These are phyloP conservation scores for Myotisia sp. DNA, from an alignment of 2,329 filamentous ascomycete species.

Conservation along the genomic window DNA sequence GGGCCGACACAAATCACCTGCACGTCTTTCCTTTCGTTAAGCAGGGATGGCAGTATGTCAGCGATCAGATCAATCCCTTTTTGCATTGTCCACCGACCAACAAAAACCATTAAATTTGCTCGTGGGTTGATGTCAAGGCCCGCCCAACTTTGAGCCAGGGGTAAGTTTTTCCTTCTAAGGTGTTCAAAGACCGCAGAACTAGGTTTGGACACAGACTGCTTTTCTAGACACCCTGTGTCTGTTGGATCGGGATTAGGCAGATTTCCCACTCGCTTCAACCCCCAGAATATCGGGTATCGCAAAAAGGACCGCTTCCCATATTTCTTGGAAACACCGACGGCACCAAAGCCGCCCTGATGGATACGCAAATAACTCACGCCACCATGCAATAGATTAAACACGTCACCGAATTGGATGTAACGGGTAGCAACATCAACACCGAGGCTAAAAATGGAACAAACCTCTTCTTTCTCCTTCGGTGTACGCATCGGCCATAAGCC, in stretches of 20 bases:
- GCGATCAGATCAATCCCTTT: slow-evolving; percentile 56
- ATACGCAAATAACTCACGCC: slow-evolving; percentile 51
- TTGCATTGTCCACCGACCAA: slow-evolving; percentile 55
- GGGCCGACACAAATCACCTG: slow-evolving; percentile 52
- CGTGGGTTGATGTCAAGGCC: slow-evolving; percentile 46
- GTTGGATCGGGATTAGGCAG: slow-evolving; percentile 53
- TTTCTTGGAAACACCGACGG: slow-evolving; percentile 54
- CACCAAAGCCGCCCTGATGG: slow-evolving; percentile 53
- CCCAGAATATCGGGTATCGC: slow-evolving; percentile 57
- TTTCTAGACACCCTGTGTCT: slow-evolving; percentile 48
- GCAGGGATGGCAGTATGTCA: slow-evolving; percentile 49
- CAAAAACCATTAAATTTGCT: slow-evolving; percentile 53
- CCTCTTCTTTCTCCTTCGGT: slow-evolving; percentile 46
- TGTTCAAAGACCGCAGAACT: slow-evolving; percentile 41
- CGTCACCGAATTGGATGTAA: slow-evolving; percentile 54
- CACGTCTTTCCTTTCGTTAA: slow-evolving; percentile 45
- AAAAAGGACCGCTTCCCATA: slow-evolving; percentile 53
- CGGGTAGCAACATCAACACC: slow-evolving; percentile 41
- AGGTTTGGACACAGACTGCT: slow-evolving; percentile 37
- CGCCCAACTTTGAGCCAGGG: slow-evolving; percentile 54
- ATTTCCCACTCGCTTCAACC: slow-evolving; percentile 46
- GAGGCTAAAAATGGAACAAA: slow-evolving; percentile 52
- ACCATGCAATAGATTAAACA: slow-evolving; percentile 56
- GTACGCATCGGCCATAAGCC: slow-evolving; percentile 55
- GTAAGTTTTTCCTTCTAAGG: slow-evolving; percentile 39